Evolutionary conservation across 345 rosid species (phyloP).

Genomic region (Citrus glauca): DNA sequence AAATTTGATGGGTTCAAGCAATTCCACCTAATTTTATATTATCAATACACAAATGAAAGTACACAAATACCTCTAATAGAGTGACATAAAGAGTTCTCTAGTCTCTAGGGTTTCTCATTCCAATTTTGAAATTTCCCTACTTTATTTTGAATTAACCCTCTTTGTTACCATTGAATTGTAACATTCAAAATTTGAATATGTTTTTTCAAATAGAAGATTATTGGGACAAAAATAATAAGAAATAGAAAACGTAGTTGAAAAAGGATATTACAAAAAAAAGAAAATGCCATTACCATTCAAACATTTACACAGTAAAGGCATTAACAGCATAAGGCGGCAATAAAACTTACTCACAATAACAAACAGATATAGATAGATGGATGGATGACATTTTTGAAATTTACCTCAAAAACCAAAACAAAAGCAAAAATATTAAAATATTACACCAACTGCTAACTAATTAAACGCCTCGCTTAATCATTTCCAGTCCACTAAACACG

Average conservation of each 20-base stretch:
- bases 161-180: too few species aligned
- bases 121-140: too few species aligned
- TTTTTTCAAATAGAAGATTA: background rate
- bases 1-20: too few species aligned
- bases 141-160: too few species aligned
- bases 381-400: background rate
- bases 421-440: background rate
- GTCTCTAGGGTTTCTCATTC: too few species aligned
- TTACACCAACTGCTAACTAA: background rate
- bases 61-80: background rate
- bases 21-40: too few species aligned
- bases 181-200: background rate
- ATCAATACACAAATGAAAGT: background rate
- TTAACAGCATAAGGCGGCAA: background rate
- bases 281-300: background rate
- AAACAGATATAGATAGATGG: too few species aligned
- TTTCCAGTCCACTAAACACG: slow-evolving; percentile 22
- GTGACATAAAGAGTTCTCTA: too few species aligned
- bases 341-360: too few species aligned
- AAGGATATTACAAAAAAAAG: too few species aligned
- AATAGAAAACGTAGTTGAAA: too few species aligned
- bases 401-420: background rate
- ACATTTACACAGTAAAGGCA: background rate
- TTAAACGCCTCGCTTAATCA: slow-evolving; percentile 15
- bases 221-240: too few species aligned